phyloP scores from a whole-genome alignment of 768 basidiomycete species.

The Serendipita indica region DNA sequence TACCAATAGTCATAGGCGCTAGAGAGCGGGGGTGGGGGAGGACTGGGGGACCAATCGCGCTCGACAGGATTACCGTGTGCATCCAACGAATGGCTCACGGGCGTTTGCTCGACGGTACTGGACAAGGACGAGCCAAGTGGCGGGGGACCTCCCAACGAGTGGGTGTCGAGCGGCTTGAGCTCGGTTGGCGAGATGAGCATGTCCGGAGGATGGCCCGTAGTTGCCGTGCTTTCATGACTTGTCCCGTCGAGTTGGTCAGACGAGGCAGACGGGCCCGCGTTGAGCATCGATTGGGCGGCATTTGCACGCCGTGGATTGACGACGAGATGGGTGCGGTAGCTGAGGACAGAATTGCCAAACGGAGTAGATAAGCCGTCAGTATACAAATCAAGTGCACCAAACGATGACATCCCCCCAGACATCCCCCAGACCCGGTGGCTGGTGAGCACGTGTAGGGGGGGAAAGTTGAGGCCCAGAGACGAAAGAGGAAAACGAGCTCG shows the following conservation, averaged over 20 bases:
- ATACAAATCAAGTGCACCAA: neutral
- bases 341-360: neutral
- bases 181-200: neutral
- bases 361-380: neutral
- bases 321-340: constrained; percentile 7
- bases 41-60: neutral
- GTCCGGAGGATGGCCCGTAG: neutral
- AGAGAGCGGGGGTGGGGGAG: constrained; percentile 1
- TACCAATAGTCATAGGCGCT: constrained; percentile 9
- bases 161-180: constrained; percentile 1
- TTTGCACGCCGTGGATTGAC: constrained; percentile 5
- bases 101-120: neutral
- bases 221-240: neutral
- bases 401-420: neutral
- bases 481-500: neutral
- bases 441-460: constrained; percentile 2
- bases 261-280: neutral
- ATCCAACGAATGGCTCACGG: too few relatives aligned
- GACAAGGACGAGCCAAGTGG: neutral
- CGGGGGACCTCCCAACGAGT: too few relatives aligned
- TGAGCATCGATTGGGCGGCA: constrained; percentile 5
- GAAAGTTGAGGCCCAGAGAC: neutral
- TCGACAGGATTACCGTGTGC: too few relatives aligned
- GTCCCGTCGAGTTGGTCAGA: neutral
- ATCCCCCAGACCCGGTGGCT: neutral